Conservation (phyloP, 1,284 basidiomycete genomes). For the Thecaphora frezii region DNA sequence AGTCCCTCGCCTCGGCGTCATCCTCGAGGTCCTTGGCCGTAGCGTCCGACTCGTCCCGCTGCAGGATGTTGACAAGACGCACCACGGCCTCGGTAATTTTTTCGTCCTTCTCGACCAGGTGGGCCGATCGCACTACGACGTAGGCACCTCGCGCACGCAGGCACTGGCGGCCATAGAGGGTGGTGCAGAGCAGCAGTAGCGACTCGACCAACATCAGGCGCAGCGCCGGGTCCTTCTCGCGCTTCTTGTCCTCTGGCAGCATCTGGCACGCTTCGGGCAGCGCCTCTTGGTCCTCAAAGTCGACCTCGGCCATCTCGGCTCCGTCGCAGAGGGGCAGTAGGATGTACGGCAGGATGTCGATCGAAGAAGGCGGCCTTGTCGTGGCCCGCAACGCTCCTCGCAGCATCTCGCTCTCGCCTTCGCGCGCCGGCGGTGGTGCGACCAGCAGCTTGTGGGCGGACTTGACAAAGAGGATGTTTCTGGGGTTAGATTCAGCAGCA, state of each 20-base stretch:
- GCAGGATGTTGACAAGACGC: conserved; percentile 55
- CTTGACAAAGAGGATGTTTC: conserved; percentile 55
- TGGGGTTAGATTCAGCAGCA: not conserved
- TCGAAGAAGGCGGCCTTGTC: conserved; percentile 38
- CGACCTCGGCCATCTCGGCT: conserved; percentile 67
- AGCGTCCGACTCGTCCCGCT: conserved; percentile 51
- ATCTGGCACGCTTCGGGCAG: conserved; percentile 84
- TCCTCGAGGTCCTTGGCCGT: conserved; percentile 40
- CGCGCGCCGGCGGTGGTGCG: conserved; percentile 39
- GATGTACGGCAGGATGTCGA: conserved; percentile 63
- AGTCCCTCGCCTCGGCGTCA: conserved; percentile 25
- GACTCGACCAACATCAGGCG: conserved; percentile 86
- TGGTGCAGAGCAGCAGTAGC: conserved; percentile 83
- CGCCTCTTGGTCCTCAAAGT: conserved; percentile 78
- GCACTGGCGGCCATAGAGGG: conserved; percentile 80
- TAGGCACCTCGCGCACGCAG: conserved; percentile 82
- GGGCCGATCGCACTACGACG: conserved; percentile 77
- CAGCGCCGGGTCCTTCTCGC: conserved; percentile 78
- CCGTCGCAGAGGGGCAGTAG: conserved; percentile 89
- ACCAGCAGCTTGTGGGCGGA: conserved; percentile 49
- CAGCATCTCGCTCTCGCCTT: conserved; percentile 34
- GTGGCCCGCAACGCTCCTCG: conserved; percentile 38
- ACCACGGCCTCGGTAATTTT: conserved; percentile 62
- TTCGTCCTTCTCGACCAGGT: conserved; percentile 77
- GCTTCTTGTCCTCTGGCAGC: conserved; percentile 77